These are phyloP conservation scores for Onygenales sp. DNA, from an alignment of 2,329 filamentous ascomycete genomes.

Conservation along the genomic window DNA sequence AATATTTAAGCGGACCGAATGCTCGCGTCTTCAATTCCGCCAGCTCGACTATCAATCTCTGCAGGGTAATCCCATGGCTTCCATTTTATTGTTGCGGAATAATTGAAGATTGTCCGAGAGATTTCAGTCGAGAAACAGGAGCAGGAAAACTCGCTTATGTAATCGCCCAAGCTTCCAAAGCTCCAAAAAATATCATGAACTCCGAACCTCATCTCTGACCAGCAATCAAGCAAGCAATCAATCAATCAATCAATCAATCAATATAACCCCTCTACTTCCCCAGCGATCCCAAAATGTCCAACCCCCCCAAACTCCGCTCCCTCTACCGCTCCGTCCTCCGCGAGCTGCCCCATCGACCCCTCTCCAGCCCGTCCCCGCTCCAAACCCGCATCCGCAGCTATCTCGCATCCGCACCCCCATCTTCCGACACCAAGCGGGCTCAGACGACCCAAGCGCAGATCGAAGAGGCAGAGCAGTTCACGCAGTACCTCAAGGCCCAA, in stretches of 20 bases:
- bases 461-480: slow-evolving; percentile 63
- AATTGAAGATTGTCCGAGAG: background rate
- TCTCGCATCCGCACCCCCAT: slow-evolving; percentile 39
- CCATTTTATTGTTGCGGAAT: background rate
- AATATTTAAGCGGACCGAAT: background rate
- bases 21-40: background rate
- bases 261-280: background rate
- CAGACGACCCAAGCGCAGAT: slow-evolving; percentile 24
- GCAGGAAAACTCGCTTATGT: background rate
- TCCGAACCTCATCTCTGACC: background rate
- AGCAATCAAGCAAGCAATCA: background rate
- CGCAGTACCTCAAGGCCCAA: slow-evolving; percentile 77
- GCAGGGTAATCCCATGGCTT: background rate
- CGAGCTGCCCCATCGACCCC: slow-evolving; percentile 67
- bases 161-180: background rate
- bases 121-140: background rate
- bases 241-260: background rate
- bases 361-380: slow-evolving; percentile 56
- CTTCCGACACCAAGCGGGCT: slow-evolving; percentile 14
- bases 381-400: slow-evolving; percentile 59
- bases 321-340: slow-evolving; percentile 84
- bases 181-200: background rate
- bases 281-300: slow-evolving; percentile 8
- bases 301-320: slow-evolving; percentile 47
- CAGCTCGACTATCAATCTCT: background rate